Percentiles rank a stretch among this genome's conserved stretches.
Conservation (phyloP, 306 rosid species). For the Neltuma alba region DNA sequence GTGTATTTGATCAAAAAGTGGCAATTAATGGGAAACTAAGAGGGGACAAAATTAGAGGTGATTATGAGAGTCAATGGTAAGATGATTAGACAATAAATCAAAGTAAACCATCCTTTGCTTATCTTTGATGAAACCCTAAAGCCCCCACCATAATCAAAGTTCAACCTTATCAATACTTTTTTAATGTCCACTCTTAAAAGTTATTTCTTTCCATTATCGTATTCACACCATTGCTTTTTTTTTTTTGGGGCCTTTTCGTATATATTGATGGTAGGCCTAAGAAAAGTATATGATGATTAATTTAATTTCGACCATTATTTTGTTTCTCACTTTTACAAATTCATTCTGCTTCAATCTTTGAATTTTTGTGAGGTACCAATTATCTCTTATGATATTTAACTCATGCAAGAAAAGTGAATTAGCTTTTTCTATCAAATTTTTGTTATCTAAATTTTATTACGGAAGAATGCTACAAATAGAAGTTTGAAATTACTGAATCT, state of each 20-base stretch:
- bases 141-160: conserved; percentile 34
- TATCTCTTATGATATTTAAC: background rate
- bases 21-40: conserved; percentile 7
- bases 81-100: conserved; percentile 47
- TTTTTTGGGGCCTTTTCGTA: no score
- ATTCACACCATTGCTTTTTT: background rate
- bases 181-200: conserved; percentile 5
- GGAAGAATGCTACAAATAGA: no score
- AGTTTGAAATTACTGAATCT: no score
- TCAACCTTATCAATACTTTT: conserved; percentile 35
- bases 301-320: background rate
- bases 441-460: no score
- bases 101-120: conserved; percentile 45
- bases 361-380: background rate
- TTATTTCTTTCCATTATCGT: background rate
- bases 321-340: background rate
- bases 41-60: conserved; percentile 31
- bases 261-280: background rate
- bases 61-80: conserved; percentile 39
- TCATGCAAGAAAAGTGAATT: background rate
- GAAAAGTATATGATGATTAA: background rate
- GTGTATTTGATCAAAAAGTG: background rate
- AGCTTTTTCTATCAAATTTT: no score
- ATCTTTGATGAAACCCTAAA: conserved; percentile 28
- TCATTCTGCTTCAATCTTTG: background rate